Base-by-base conservation (phyloP, 306 rosid genomes). In the Myrica gale region DNA sequence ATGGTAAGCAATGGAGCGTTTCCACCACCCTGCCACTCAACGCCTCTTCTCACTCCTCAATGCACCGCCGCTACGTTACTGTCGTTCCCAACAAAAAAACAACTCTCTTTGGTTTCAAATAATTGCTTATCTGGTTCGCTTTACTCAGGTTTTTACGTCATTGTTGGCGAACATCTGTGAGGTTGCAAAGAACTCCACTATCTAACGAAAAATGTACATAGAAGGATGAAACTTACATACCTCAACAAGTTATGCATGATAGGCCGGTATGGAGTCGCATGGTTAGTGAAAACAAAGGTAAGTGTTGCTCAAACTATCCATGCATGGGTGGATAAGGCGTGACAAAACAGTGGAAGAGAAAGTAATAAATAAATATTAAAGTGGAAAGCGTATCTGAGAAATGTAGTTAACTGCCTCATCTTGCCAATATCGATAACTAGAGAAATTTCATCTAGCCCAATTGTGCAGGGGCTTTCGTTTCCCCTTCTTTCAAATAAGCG, bases 1-100 rank as follows among this genome's bases (percentile, higher is more conserved):
- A 89, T 89, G 95, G 84, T 85, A 68, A 76, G 69, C 63, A 45
- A 83, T 48, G 69, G 81, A 52, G 44, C 67, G 46, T 69, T 84
- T 76, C 81, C 81, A 21, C 73, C 87, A 32, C 80, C 79, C 11
- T 65, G 77, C 82, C 73, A 32, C 72, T 83, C 81, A 5, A 76
- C 3, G 1, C 54, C 55, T 51, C 23, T 68, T 69, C 63, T 72
- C 74, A 39, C 76, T 20, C 44, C 62, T 37, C 78, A 73, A 54
- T 41, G 63, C 5, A 69, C 37, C 73, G 74, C 82, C 69, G 57
- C 68, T 42, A n/a, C 19, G 43, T 70, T 72, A 78, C 57, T 76
- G 77, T 42, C 78, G 15, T 73, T 69, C 71, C 41, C 73, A 0
- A 68, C 8, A 54, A 79, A 76, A 74, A 37, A 76, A 63, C 84